These are phyloP conservation scores for Arachnomyces sp. DNA, from an alignment of 2,329 filamentous ascomycete species.

Conservation along the genomic window DNA sequence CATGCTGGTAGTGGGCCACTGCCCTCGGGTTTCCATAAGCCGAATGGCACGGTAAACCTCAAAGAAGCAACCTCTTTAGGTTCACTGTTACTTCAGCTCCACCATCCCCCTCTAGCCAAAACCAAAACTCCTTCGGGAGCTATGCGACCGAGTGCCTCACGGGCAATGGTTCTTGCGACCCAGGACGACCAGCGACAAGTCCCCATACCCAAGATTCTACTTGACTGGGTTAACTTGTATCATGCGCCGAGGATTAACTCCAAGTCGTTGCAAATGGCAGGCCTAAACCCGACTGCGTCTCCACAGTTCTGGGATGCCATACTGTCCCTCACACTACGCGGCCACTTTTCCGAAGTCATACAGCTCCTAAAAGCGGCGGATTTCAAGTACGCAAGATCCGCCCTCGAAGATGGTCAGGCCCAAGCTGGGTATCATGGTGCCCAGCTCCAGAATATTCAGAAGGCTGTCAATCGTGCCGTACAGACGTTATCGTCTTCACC, in stretches of 20 bases:
- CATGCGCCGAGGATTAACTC: slow-evolving; percentile 49
- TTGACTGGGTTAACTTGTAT: slow-evolving; percentile 71
- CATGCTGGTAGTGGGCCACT: slow-evolving; percentile 36
- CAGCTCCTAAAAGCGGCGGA: slow-evolving; percentile 63
- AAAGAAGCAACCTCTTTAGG: slow-evolving; percentile 69
- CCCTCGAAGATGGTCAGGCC: slow-evolving; percentile 53
- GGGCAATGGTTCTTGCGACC: slow-evolving; percentile 22
- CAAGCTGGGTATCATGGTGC: slow-evolving; percentile 62
- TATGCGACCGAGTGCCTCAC: slow-evolving; percentile 14
- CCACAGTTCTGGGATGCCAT: slow-evolving; percentile 77
- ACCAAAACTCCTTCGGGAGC: slow-evolving; percentile 18
- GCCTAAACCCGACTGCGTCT: slow-evolving; percentile 68
- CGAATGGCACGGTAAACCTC: too few relatives aligned
- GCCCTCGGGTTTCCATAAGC: not conserved
- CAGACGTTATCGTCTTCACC: slow-evolving; percentile 67
- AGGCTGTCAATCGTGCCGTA: slow-evolving; percentile 60
- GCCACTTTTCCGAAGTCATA: slow-evolving; percentile 60
- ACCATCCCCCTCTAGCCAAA: slow-evolving; percentile 53
- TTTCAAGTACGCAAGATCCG: slow-evolving; percentile 65
- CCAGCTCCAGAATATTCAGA: slow-evolving; percentile 69
- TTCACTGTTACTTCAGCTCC: slow-evolving; percentile 66
- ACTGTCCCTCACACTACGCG: slow-evolving; percentile 65
- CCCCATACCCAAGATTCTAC: slow-evolving; percentile 64
- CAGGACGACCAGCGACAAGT: slow-evolving; percentile 18
- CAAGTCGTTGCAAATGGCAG: slow-evolving; percentile 45